These are phyloP conservation scores for Chenopodium berlandieri DNA, from an alignment of 148 eudicot genomes.

Conservation along the genomic window DNA sequence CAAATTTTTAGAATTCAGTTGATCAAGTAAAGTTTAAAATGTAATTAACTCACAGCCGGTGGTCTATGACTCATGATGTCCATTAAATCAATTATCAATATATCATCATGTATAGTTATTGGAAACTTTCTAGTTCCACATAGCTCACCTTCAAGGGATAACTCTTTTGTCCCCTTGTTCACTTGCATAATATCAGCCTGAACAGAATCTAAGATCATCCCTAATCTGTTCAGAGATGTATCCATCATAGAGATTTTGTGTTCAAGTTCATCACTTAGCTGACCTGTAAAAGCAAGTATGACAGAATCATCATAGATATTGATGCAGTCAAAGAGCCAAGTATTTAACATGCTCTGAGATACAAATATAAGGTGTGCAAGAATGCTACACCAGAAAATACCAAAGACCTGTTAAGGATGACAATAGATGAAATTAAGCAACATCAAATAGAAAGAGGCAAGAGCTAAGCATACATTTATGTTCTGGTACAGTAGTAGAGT, in stretches of 20 bases:
- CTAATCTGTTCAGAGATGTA: constrained; percentile 72
- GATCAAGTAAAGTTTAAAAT: neutral
- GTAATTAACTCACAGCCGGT: neutral
- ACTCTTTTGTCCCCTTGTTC: constrained; percentile 84
- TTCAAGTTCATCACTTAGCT: constrained; percentile 71
- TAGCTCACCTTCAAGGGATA: constrained; percentile 67
- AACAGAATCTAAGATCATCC: constrained; percentile 81
- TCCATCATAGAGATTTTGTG: constrained; percentile 67
- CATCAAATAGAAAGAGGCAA: constrained; percentile 7
- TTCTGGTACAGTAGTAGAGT: constrained; percentile 50
- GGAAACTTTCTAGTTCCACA: neutral
- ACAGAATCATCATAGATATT: neutral
- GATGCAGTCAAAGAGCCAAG: neutral
- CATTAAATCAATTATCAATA: neutral
- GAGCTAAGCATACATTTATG: constrained; percentile 57
- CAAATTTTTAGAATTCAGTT: too few relatives aligned
- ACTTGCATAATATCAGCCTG: constrained; percentile 91
- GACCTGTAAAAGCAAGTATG: constrained; percentile 49
- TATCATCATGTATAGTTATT: neutral
- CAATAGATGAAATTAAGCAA: neutral
- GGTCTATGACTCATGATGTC: neutral
- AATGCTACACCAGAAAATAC: neutral
- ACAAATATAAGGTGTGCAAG: constrained; percentile 2
- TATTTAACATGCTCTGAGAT: neutral
- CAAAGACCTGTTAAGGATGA: neutral